Evolutionary conservation across 2,329 filamentous ascomycete genomes (phyloP).

Genomic region (Cadophora gregata): DNA sequence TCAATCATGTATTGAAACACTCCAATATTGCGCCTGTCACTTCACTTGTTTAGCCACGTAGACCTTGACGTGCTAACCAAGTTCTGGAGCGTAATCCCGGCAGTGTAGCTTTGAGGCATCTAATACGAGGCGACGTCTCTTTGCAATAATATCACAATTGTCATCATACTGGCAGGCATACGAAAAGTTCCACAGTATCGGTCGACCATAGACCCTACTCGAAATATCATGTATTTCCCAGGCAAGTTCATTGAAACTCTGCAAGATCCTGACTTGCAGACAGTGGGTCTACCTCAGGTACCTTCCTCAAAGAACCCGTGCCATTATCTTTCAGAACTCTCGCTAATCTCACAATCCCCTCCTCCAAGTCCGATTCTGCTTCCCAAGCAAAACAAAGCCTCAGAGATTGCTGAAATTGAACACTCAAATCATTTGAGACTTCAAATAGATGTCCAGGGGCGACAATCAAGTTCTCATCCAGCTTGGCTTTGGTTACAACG

Average conservation of each 20-base stretch:
- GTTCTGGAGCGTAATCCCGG: too few species aligned
- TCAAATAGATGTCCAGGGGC: constrained; percentile 75
- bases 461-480: constrained; percentile 70
- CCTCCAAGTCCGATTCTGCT: constrained; percentile 65
- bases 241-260: constrained; percentile 32
- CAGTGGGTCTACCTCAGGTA: constrained; percentile 6
- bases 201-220: background rate
- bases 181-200: background rate
- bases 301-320: background rate
- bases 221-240: background rate
- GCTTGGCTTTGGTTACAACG: constrained; percentile 62
- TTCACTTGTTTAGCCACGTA: too few species aligned
- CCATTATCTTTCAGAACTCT: constrained; percentile 45
- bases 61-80: too few species aligned
- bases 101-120: too few species aligned
- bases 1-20: too few species aligned
- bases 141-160: too few species aligned
- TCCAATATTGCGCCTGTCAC: too few species aligned
- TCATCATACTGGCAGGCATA: background rate
- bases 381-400: constrained; percentile 78
- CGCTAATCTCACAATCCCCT: constrained; percentile 70
- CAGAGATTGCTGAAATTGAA: constrained; percentile 64
- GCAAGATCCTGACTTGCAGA: constrained; percentile 29
- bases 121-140: too few species aligned
- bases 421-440: constrained; percentile 61